These are phyloP conservation scores for Penicillium janthinellum DNA, from an alignment of 2,329 filamentous ascomycete genomes.

Conservation along the genomic window DNA sequence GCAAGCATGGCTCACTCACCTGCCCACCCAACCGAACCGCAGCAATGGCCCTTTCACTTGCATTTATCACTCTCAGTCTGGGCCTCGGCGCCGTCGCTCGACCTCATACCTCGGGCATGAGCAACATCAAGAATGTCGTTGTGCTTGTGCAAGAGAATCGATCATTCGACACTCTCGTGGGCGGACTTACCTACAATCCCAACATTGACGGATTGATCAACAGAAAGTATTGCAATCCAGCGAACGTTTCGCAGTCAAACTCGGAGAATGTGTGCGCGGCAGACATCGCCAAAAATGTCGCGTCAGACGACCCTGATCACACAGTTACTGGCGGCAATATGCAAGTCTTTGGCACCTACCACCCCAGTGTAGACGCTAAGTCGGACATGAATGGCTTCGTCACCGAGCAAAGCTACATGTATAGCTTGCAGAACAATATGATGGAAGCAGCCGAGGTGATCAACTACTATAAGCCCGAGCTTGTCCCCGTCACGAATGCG, in stretches of 20 bases:
- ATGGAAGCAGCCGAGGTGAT: conserved; percentile 6
- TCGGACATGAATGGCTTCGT: not conserved
- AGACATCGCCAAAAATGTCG: conserved; percentile 1
- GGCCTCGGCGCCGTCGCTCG: not conserved
- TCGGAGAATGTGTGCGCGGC: conserved; percentile 3
- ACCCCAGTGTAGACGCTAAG: not conserved
- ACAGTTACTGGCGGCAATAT: conserved; percentile 4
- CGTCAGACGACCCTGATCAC: conserved; percentile 5
- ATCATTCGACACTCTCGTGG: conserved; percentile 48
- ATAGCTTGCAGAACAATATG: conserved; percentile 5
- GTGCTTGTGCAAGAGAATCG: conserved; percentile 44
- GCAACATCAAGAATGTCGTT: conserved; percentile 40
- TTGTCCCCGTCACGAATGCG: conserved; percentile 44
- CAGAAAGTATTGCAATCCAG: conserved; percentile 42
- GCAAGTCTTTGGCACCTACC: conserved; percentile 4
- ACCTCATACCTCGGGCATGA: not conserved
- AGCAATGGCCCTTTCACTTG: not conserved
- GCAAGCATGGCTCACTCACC: too few species aligned
- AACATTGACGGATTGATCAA: conserved; percentile 10
- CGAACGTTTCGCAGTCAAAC: conserved; percentile 29
- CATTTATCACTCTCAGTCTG: not conserved
- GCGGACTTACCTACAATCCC: conserved; percentile 39
- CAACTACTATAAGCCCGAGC: conserved; percentile 44
- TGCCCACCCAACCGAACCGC: not conserved
- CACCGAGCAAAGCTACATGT: conserved; percentile 5